Evolutionary conservation across 345 rosid species (phyloP), one percentile per base, ranked within the genome.

Genomic region (Salix arbutifolia): DNA sequence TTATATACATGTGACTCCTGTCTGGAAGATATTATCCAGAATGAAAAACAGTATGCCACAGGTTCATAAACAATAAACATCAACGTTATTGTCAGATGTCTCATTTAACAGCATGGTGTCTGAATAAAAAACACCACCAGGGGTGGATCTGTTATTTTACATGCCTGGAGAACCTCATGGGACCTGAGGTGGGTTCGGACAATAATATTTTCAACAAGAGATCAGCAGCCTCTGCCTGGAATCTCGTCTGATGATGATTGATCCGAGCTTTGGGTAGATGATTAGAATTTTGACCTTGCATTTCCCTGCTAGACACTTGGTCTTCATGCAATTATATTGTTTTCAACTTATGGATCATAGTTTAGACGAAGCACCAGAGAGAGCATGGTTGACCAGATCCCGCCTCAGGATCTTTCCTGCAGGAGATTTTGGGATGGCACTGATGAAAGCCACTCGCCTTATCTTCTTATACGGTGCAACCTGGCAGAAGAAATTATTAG

Each of bases 401-500:
- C 92, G 87, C 80, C 97, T 89, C 82, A 95, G 79, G 70, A 90
- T 93, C 89, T 95, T 95, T 25, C 98, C 97, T 0, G 99, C 88
- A 0, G 92, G 88, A 31, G 85, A 79, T 80, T 91, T 96, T 1
- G 98, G 99, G 74, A 93, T 87, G 23, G 91, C 75, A 72, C 83
- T 73, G 68, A 88, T 83, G 77, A 96, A 93, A n/a, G 92, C 94
- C 50, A 91, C 94, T 58, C 86, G 87, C 42, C 99, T 69, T 72
- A 93, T 85, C 86, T 91, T 96, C 86, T 96, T 96, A 79, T 93
- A 91, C 6, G 97, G 97, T 75, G 96, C 91, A 73, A 93, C 97
- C 99, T 95, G 88, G 76, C 76, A 44, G 16, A 58, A 58, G 64
- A n/a, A n/a, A n/a, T 4, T 13, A n/a, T n/a, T 10, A 10, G 62